Evolutionary conservation across 2,329 filamentous ascomycete species (phyloP), one percentile per base, ranked within the genome.

Genomic region (Chaetomium sp.): DNA sequence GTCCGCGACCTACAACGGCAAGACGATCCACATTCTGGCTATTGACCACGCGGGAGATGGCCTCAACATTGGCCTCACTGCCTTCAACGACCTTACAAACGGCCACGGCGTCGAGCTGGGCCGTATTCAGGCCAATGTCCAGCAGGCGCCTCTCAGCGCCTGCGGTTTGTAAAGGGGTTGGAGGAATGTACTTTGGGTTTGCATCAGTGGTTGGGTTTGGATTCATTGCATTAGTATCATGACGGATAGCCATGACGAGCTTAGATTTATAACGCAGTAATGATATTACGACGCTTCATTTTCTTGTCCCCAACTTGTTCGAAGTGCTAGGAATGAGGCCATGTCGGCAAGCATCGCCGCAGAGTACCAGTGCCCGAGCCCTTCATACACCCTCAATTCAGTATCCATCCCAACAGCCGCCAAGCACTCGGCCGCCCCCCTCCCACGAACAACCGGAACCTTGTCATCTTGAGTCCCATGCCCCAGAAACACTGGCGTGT

Each of bases 31-130:
- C 74, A 75, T 88, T 50, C 76, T 86, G 9, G 85, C 82, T 64
- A 77, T 88, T 64, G 86, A 88, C 75, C 79, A 80, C 69, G 76
- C 82, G 31, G 76, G 25, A 16, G 64, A 66, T 4, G 83, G 83
- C 50, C 84, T 85, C 78, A 87, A 87, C 76, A 80, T 88, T 67
- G 85, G 78, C n/a, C 75, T 84, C 64, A 72, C 70, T 42, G 86
- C 85, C 62, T 77, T 89, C 81, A 79, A 88, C 74, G 74, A 72
- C 23, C 78, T 88, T 59, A 87, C 85, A 12, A 79, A 79, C 71
- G 79, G 79, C 33, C 80, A 82, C 70, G 85, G 79, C 16, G 75
- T 74, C 12, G 68, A 75, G 56, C 75, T 87, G 45, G 86, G 86
- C 59, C 78, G 81, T 23, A 70, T 89, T 58, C 80, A 85, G 31